These are phyloP conservation scores for Sanghuangporus baumii DNA, from an alignment of 1,284 basidiomycete genomes.

Conservation along the genomic window DNA sequence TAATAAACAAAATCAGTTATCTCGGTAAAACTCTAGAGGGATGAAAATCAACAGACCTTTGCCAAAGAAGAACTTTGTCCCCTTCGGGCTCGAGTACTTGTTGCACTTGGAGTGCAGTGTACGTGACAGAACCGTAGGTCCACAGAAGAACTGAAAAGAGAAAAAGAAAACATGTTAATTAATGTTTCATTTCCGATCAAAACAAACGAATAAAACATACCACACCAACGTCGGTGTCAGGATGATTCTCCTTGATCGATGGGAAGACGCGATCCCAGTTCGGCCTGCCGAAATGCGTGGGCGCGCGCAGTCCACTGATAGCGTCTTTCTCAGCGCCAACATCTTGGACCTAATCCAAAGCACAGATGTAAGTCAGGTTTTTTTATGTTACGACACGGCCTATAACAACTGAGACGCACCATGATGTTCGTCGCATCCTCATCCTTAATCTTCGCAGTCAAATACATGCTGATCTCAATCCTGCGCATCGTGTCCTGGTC, in stretches of 20 bases:
- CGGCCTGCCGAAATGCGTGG: conserved; percentile 91
- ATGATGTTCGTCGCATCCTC: conserved; percentile 89
- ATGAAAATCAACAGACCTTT: conserved; percentile 44
- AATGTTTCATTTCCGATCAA: neutral
- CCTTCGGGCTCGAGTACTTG: conserved; percentile 77
- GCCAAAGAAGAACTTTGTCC: conserved; percentile 84
- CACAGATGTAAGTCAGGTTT: neutral
- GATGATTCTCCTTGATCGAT: conserved; percentile 72
- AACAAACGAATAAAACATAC: conserved; percentile 29
- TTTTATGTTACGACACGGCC: neutral
- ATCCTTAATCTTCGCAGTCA: conserved; percentile 83
- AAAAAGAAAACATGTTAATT: neutral
- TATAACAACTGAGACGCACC: conserved; percentile 33
- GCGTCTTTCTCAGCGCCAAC: conserved; percentile 87
- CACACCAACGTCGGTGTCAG: conserved; percentile 81
- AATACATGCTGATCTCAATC: conserved; percentile 89
- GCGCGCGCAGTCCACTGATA: conserved; percentile 77
- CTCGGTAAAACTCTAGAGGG: neutral
- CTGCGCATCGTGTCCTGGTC: conserved; percentile 78
- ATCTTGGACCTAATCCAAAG: conserved; percentile 57
- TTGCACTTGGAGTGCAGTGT: conserved; percentile 74
- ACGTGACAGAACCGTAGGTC: conserved; percentile 63
- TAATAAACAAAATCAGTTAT: neutral
- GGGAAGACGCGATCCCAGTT: conserved; percentile 86
- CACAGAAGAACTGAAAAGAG: conserved; percentile 66